Evolutionary conservation across 2,329 filamentous ascomycete species (phyloP).

Genomic region (Aspergillus texensis): DNA sequence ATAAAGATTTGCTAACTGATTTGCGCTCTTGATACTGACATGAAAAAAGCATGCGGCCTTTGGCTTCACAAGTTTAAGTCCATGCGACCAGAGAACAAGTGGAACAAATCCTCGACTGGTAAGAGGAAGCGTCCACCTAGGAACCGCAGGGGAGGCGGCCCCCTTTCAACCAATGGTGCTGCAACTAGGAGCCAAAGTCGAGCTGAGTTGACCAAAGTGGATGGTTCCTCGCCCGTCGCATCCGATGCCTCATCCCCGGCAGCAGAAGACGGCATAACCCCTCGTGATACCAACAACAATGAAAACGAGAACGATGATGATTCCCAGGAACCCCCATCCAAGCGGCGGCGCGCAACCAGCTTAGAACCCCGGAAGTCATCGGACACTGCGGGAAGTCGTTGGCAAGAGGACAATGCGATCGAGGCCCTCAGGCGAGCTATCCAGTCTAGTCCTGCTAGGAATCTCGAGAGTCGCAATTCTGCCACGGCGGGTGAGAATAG

Average conservation of each 20-base stretch:
- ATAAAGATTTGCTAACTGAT: not conserved
- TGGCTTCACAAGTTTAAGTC: conserved; percentile 88
- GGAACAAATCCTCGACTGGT: conserved; percentile 65
- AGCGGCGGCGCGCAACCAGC: conserved; percentile 51
- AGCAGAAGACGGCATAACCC: conserved; percentile 39
- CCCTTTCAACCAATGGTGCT: conserved; percentile 35
- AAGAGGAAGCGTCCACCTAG: conserved; percentile 45
- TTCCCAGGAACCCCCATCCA: conserved; percentile 35
- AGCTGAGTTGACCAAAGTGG: conserved; percentile 29
- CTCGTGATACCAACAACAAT: conserved; percentile 18
- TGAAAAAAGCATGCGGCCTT: conserved; percentile 73
- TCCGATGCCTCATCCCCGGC: conserved; percentile 42
- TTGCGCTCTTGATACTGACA: conserved; percentile 14
- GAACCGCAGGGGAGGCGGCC: conserved; percentile 36
- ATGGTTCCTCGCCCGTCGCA: conserved; percentile 43
- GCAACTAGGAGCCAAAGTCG: conserved; percentile 37
- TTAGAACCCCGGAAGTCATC: conserved; percentile 46
- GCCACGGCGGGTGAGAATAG: conserved; percentile 50
- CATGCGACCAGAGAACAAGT: conserved; percentile 81
- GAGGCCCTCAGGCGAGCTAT: conserved; percentile 58
- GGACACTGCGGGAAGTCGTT: conserved; percentile 35
- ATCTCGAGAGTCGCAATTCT: conserved; percentile 48
- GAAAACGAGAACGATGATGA: conserved; percentile 38
- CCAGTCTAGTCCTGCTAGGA: conserved; percentile 62
- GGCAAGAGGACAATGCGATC: conserved; percentile 43